Evolutionary conservation across 1,284 basidiomycete genomes (phyloP).

Genomic region (Sphagnurus paluster): DNA sequence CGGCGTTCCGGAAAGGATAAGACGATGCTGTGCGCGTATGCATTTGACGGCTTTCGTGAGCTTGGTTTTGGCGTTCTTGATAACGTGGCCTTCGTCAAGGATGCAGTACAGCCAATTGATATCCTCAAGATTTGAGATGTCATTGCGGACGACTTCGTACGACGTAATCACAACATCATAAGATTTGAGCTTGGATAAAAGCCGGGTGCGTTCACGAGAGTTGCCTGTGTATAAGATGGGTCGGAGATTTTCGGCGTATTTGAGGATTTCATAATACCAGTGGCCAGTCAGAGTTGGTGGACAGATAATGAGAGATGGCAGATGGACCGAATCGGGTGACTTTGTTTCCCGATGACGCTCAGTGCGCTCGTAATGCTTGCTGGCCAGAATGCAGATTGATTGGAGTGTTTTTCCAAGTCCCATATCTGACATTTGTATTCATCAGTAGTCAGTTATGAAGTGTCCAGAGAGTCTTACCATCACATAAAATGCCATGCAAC

Average conservation of each 20-base stretch:
- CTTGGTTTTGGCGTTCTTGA: conserved; percentile 99
- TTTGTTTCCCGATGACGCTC: conserved; percentile 68
- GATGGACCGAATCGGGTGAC: conserved; percentile 78
- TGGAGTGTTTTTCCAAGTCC: conserved; percentile 98
- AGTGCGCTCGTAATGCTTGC: conserved; percentile 89
- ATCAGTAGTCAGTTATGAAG: conserved; percentile 2
- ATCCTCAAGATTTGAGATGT: conserved; percentile 77
- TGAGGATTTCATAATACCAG: conserved; percentile 97
- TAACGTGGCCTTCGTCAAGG: conserved; percentile 97
- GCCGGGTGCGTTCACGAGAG: conserved; percentile 78
- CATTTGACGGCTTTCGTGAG: conserved; percentile 95
- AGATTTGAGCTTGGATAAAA: conserved; percentile 65
- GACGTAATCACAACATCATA: conserved; percentile 95
- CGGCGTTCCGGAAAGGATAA: conserved; percentile 96
- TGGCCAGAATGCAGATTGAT: conserved; percentile 95
- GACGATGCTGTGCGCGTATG: conserved; percentile 87
- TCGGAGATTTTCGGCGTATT: conserved; percentile 86
- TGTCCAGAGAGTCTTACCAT: conserved; percentile 59
- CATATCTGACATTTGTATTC: conserved; percentile 71
- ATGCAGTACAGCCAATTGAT: conserved; percentile 95
- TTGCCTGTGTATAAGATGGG: conserved; percentile 92
- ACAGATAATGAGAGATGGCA: conserved; percentile 95
- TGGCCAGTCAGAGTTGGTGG: conserved; percentile 97
- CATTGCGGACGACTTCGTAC: conserved; percentile 97
- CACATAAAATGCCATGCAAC: conserved; percentile 96